A percentile compares a stretch with the other conserved stretches of the same genome.
phyloP scores from a whole-genome alignment of 2,329 filamentous ascomycete species.

The Cladobotryum protrusum region DNA sequence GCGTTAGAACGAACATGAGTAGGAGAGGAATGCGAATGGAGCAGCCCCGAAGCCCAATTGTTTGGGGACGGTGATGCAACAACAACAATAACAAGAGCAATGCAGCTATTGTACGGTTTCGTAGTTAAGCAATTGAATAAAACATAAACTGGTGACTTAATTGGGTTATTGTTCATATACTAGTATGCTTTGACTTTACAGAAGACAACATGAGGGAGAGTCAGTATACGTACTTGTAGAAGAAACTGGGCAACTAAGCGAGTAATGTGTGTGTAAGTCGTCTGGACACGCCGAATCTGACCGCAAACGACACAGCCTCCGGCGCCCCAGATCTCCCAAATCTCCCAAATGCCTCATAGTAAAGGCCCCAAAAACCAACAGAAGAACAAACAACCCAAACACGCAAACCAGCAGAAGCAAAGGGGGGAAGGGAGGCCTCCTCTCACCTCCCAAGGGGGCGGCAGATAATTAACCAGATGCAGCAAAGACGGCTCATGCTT shows the following conservation, averaged over 20 bases:
- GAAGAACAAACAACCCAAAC: neutral
- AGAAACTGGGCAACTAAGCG: no score
- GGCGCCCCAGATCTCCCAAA: conserved; percentile 1
- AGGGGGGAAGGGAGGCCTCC: neutral
- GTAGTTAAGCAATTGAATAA: neutral
- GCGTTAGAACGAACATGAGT: no score
- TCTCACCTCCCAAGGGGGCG: neutral
- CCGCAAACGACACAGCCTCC: conserved; percentile 10
- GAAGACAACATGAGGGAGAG: no score
- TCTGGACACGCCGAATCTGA: conserved; percentile 8
- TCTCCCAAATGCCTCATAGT: conserved; percentile 12
- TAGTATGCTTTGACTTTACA: no score
- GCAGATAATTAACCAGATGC: neutral
- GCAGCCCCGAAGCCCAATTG: neutral
- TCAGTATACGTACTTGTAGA: no score
- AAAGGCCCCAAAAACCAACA: neutral
- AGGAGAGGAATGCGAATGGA: no score
- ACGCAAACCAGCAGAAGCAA: neutral
- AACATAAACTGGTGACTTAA: no score
- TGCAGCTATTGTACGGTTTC: conserved; percentile 3
- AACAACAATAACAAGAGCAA: no score
- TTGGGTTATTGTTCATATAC: no score
- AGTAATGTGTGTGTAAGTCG: conserved; percentile 1
- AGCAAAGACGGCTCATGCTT: neutral
- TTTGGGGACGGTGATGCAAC: no score